Conservation (phyloP, 1,284 basidiomycete species). For the Retiboletus fuscus region DNA sequence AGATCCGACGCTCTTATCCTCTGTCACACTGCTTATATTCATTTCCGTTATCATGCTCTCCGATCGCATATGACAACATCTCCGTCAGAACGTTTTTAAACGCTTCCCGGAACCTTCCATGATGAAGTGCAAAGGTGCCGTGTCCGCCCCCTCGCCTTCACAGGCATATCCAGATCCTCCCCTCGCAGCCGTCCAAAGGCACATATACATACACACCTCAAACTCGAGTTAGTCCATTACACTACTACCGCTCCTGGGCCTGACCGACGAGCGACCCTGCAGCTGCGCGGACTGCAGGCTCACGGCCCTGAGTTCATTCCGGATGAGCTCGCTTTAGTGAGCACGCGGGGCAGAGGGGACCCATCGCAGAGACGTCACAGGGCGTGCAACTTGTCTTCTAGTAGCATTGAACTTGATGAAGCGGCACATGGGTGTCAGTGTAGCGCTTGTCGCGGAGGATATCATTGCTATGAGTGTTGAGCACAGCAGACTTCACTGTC, state of each 20-base stretch:
- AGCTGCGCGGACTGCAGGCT: slow-evolving; percentile 83
- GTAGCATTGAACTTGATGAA: slow-evolving; percentile 82
- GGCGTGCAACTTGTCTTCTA: slow-evolving; percentile 38
- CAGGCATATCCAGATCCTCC: too few species aligned
- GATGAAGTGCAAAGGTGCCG: too few species aligned
- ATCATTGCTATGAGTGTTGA: too few species aligned
- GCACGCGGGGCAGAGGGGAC: slow-evolving; percentile 75
- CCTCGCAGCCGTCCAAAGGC: not conserved
- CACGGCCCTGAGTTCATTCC: slow-evolving; percentile 91
- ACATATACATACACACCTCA: slow-evolving; percentile 64
- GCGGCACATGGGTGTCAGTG: slow-evolving; percentile 86
- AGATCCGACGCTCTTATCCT: too few species aligned
- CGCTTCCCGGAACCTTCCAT: too few species aligned
- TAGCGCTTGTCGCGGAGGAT: slow-evolving; percentile 63
- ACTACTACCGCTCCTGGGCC: slow-evolving; percentile 69
- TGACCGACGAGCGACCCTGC: slow-evolving; percentile 77
- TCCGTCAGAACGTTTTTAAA: too few species aligned
- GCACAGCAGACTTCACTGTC: too few species aligned
- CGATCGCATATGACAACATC: too few species aligned
- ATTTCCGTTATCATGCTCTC: too few species aligned
- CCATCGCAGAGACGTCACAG: slow-evolving; percentile 50
- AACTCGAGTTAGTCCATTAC: slow-evolving; percentile 76
- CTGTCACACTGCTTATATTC: too few species aligned
- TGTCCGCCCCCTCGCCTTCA: too few species aligned
- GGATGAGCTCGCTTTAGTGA: slow-evolving; percentile 85